These are phyloP conservation scores for Apophysomyces ossiformis DNA, from an alignment of 371 early-diverging fungal species.

Conservation along the genomic window DNA sequence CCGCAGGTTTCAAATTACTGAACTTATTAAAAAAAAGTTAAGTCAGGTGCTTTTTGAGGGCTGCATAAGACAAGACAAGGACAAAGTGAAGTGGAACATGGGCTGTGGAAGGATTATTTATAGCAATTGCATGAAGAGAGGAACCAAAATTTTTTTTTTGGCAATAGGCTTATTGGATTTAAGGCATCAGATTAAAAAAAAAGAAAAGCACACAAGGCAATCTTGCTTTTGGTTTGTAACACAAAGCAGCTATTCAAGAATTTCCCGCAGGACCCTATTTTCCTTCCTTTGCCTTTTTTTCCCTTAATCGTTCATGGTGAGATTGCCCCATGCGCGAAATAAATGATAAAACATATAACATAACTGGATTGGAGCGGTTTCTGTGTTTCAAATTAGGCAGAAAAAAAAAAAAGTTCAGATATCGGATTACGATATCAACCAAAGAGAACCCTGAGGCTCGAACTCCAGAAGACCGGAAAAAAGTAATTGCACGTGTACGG, in stretches of 20 bases:
- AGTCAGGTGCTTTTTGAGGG: too few relatives aligned
- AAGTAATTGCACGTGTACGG: conserved; percentile 10
- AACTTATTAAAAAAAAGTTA: too few relatives aligned
- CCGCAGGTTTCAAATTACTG: too few relatives aligned
- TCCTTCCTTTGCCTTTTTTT: background rate
- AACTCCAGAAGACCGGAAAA: background rate
- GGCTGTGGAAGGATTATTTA: background rate
- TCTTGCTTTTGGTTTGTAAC: too few relatives aligned
- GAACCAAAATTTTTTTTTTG: too few relatives aligned
- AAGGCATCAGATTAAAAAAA: too few relatives aligned
- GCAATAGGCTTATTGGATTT: too few relatives aligned
- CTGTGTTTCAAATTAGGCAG: background rate
- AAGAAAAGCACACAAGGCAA: too few relatives aligned
- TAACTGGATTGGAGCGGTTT: background rate
- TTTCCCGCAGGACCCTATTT: conserved; percentile 5
- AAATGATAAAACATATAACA: background rate
- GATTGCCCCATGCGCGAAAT: background rate
- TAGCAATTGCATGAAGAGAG: too few relatives aligned
- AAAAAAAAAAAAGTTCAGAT: background rate
- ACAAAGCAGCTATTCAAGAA: background rate
- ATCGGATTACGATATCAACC: background rate
- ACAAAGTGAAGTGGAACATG: too few relatives aligned
- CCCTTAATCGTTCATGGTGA: background rate
- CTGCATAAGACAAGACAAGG: too few relatives aligned
- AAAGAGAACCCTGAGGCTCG: background rate